Conservation (phyloP, 2,329 filamentous ascomycete species). For the Torrubiellomyces zombiae region DNA sequence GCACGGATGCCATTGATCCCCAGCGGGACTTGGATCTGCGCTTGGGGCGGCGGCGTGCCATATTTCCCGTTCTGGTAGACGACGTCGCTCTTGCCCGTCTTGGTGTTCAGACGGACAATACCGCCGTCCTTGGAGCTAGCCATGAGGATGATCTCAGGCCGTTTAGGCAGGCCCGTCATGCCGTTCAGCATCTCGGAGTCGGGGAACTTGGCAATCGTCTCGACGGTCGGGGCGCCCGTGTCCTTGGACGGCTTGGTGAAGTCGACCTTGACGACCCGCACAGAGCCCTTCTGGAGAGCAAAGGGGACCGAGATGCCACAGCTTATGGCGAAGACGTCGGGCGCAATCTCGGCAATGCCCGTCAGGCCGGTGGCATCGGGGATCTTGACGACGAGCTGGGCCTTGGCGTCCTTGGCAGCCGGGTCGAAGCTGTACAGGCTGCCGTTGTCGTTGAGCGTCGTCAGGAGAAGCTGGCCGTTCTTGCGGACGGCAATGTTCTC, state of each 20-base stretch:
- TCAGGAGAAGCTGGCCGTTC: slow-evolving; percentile 8
- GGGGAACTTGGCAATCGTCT: slow-evolving; percentile 3
- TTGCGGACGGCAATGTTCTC: slow-evolving; percentile 8
- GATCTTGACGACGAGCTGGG: slow-evolving; percentile 5
- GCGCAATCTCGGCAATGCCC: slow-evolving; percentile 7
- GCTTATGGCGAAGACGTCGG: slow-evolving; percentile 7
- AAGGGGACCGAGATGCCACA: slow-evolving; percentile 3
- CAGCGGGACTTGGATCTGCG: slow-evolving; percentile 4
- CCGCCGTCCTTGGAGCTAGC: slow-evolving; percentile 7
- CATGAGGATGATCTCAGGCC: slow-evolving; percentile 7
- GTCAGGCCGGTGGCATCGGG: slow-evolving; percentile 4
- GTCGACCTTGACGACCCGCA: slow-evolving; percentile 6
- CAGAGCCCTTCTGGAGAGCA: slow-evolving; percentile 3
- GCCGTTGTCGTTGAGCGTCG: slow-evolving; percentile 6
- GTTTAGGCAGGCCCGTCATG: slow-evolving; percentile 6
- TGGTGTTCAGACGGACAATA: slow-evolving; percentile 6
- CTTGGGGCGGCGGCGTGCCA: slow-evolving; percentile 1
- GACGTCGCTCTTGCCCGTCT: slow-evolving; percentile 5
- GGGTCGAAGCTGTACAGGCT: slow-evolving; percentile 5
- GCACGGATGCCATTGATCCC: slow-evolving; percentile 10
- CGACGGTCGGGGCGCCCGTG: slow-evolving; percentile 1
- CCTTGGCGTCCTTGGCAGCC: not conserved
- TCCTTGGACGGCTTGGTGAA: slow-evolving; percentile 1
- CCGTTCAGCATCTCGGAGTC: slow-evolving; percentile 8
- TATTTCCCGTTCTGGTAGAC: slow-evolving; percentile 5